A percentile compares a stretch with the other conserved stretches of the same genome.
Conservation (phyloP, 768 basidiomycete genomes). For the Termitomyces sp. region DNA sequence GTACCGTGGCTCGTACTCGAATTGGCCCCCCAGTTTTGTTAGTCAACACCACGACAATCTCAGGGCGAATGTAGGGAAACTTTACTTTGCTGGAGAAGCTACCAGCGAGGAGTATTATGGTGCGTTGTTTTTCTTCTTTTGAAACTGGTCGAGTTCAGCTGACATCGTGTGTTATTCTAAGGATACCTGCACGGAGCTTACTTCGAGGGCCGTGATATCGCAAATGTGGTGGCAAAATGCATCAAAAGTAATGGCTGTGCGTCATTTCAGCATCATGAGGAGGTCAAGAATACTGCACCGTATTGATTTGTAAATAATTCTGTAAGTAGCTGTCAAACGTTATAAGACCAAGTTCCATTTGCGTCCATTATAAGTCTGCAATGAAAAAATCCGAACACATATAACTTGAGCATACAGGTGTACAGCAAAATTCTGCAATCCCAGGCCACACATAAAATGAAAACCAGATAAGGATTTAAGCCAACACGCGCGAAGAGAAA, state of each 20-base stretch:
- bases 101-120: slow-evolving; percentile 59
- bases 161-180: slow-evolving; percentile 17
- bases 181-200: slow-evolving; percentile 62
- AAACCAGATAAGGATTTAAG: too few relatives aligned
- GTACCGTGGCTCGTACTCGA: slow-evolving; percentile 63
- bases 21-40: slow-evolving; percentile 66
- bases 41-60: slow-evolving; percentile 53
- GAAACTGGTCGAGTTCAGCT: background rate
- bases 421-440: too few relatives aligned
- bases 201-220: slow-evolving; percentile 48
- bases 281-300: slow-evolving; percentile 25
- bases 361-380: too few relatives aligned
- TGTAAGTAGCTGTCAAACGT: background rate
- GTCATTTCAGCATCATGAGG: slow-evolving; percentile 21
- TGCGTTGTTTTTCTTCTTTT: slow-evolving; percentile 22
- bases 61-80: slow-evolving; percentile 49
- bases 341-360: background rate
- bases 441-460: too few relatives aligned
- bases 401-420: too few relatives aligned
- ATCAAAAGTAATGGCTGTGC: slow-evolving; percentile 26
- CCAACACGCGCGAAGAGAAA: too few relatives aligned
- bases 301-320: slow-evolving; percentile 12
- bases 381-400: too few relatives aligned
- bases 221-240: slow-evolving; percentile 40
- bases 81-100: slow-evolving; percentile 70